Evolutionary conservation across 2,329 filamentous ascomycete species (phyloP).

Genomic region (Sporothrix sp.): DNA sequence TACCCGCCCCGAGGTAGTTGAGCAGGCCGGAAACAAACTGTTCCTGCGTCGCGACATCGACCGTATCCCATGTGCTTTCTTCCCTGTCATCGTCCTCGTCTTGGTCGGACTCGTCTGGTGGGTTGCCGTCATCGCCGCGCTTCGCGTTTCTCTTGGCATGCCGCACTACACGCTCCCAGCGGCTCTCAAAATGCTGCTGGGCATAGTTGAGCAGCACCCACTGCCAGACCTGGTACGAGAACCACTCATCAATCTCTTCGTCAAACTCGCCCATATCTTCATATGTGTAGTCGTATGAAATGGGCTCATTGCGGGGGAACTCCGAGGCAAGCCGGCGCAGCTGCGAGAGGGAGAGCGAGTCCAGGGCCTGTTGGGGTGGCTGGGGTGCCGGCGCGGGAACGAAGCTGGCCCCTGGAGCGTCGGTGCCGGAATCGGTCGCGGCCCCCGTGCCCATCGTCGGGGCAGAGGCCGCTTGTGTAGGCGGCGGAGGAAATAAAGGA

Average conservation of each 20-base stretch:
- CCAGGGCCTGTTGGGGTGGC: slow-evolving; percentile 29
- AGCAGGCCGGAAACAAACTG: slow-evolving; percentile 50
- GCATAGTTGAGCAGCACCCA: slow-evolving; percentile 67
- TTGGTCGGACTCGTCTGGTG: slow-evolving; percentile 18
- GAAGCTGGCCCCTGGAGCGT: neutral
- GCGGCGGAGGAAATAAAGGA: neutral
- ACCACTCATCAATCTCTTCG: slow-evolving; percentile 96
- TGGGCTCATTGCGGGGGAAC: slow-evolving; percentile 57
- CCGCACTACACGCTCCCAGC: slow-evolving; percentile 52
- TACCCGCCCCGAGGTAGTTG: slow-evolving; percentile 31
- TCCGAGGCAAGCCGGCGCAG: slow-evolving; percentile 64
- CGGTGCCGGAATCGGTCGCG: neutral
- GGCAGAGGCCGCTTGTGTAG: neutral
- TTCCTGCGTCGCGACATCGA: slow-evolving; percentile 43
- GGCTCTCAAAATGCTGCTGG: slow-evolving; percentile 65
- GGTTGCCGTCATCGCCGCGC: slow-evolving; percentile 13
- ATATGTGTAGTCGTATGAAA: slow-evolving; percentile 80
- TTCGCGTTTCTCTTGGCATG: slow-evolving; percentile 21
- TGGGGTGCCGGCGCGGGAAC: neutral
- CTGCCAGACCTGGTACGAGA: slow-evolving; percentile 81
- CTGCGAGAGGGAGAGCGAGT: slow-evolving; percentile 68
- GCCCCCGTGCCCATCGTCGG: neutral
- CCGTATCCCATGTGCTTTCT: slow-evolving; percentile 52
- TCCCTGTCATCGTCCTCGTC: slow-evolving; percentile 22
- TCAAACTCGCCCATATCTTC: slow-evolving; percentile 63